Percentiles rank a stretch among this genome's conserved stretches.
These are phyloP conservation scores for Wickerhamiella domercqiae DNA, from an alignment of 805 yeast species.

Conservation along the genomic window DNA sequence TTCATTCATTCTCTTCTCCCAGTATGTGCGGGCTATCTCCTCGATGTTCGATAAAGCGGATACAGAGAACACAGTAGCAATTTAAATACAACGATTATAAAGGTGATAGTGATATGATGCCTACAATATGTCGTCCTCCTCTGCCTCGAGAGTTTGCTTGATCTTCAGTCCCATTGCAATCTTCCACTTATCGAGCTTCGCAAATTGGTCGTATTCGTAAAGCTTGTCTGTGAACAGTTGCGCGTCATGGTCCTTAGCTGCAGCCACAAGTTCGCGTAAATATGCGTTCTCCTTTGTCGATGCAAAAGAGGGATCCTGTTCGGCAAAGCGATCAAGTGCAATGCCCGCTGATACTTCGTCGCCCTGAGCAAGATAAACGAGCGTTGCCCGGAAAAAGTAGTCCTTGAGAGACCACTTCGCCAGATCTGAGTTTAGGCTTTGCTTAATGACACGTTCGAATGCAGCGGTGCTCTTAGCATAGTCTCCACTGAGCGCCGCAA, in stretches of 20 bases:
- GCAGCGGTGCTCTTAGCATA: constrained; percentile 60
- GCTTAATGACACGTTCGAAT: constrained; percentile 66
- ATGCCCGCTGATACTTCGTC: constrained; percentile 79
- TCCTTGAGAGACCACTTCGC: constrained; percentile 90
- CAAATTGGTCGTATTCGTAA: constrained; percentile 72
- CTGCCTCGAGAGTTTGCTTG: constrained; percentile 54
- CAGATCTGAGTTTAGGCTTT: constrained; percentile 54
- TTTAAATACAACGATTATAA: too few species aligned
- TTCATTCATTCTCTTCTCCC: too few species aligned
- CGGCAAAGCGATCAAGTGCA: constrained; percentile 44
- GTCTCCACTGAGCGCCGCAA: constrained; percentile 61
- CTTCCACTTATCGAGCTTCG: constrained; percentile 82
- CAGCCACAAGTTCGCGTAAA: constrained; percentile 47
- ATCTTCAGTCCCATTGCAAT: constrained; percentile 69
- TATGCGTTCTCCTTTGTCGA: constrained; percentile 56
- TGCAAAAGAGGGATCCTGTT: constrained; percentile 58
- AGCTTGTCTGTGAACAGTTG: constrained; percentile 61
- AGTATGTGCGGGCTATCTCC: too few species aligned
- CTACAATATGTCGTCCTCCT: constrained; percentile 43
- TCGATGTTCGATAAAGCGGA: too few species aligned
- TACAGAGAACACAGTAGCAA: too few species aligned
- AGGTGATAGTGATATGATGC: too few species aligned
- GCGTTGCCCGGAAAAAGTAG: constrained; percentile 66
- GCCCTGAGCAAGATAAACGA: constrained; percentile 67
- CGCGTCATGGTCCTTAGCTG: constrained; percentile 67